Percentiles rank a stretch among this genome's conserved stretches.
These are phyloP conservation scores for Phlebiopsis flavidoalba DNA, from an alignment of 768 basidiomycete genomes.

Conservation along the genomic window DNA sequence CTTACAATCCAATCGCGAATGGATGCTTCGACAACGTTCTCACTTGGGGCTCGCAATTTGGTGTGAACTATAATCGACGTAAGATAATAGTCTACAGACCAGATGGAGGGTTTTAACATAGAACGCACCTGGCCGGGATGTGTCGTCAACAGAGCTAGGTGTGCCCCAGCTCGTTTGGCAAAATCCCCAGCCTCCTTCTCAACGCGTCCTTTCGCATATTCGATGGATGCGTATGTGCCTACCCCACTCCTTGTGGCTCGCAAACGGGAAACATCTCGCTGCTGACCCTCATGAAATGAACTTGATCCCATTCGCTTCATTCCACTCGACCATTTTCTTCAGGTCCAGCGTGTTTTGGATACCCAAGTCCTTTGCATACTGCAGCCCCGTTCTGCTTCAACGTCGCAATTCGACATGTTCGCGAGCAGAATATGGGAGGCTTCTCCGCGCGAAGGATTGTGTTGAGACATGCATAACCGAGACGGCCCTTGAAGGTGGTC, in stretches of 20 bases:
- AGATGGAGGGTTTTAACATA: not conserved
- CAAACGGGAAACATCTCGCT: constrained; percentile 94
- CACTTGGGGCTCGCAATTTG: constrained; percentile 77
- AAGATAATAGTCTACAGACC: not conserved
- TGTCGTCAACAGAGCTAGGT: constrained; percentile 72
- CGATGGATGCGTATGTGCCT: constrained; percentile 76
- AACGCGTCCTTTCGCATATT: constrained; percentile 61
- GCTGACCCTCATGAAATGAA: constrained; percentile 89
- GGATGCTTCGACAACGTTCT: constrained; percentile 68
- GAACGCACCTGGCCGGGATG: constrained; percentile 69
- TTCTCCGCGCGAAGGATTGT: constrained; percentile 72
- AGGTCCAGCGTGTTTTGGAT: constrained; percentile 72
- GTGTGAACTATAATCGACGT: constrained; percentile 37
- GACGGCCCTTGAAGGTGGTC: constrained; percentile 57
- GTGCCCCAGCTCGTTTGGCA: constrained; percentile 45
- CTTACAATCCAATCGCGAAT: constrained; percentile 69
- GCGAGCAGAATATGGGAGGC: constrained; percentile 67
- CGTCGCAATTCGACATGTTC: constrained; percentile 59
- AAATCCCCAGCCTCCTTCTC: constrained; percentile 38
- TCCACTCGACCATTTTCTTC: constrained; percentile 79
- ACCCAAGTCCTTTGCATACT: constrained; percentile 80
- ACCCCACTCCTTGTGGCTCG: constrained; percentile 77
- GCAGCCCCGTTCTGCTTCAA: constrained; percentile 71
- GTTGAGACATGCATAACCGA: constrained; percentile 81
- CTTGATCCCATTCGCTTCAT: constrained; percentile 79